Evolutionary conservation across 2,329 filamentous ascomycete species (phyloP).

Genomic region (Ceratocystis huliohia): DNA sequence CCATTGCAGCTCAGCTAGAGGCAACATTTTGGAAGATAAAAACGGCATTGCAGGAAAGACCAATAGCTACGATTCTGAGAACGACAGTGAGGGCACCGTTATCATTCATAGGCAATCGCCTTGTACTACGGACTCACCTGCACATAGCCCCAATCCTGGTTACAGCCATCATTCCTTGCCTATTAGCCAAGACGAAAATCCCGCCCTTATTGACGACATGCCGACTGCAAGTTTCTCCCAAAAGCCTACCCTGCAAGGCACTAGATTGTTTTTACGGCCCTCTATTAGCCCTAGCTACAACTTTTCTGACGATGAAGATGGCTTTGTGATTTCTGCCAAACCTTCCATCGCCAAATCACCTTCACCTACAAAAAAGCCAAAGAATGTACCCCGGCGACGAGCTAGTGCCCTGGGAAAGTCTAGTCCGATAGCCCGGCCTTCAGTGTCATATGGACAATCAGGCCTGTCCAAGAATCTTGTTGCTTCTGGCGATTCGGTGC

Average conservation of each 20-base stretch:
- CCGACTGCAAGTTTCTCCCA: not conserved
- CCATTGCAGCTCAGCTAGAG: not conserved
- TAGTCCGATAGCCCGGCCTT: not conserved
- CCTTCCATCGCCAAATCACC: not conserved
- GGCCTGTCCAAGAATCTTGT: not conserved
- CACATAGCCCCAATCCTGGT: not conserved
- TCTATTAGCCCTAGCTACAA: slow-evolving; percentile 22
- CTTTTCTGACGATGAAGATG: slow-evolving; percentile 24
- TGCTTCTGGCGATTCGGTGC: not conserved
- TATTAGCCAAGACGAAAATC: not conserved
- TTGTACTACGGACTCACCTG: not conserved
- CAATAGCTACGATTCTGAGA: not conserved
- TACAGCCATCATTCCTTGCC: not conserved
- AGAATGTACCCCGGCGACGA: slow-evolving; percentile 6
- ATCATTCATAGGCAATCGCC: not conserved
- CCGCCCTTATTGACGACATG: not conserved
- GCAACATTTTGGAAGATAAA: not conserved
- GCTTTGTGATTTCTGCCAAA: slow-evolving; percentile 15
- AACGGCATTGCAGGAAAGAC: not conserved
- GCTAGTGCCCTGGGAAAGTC: not conserved
- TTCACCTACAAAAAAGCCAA: not conserved
- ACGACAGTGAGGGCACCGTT: slow-evolving; percentile 7
- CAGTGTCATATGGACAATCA: not conserved
- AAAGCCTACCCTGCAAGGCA: not conserved
- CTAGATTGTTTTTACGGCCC: not conserved